Percentiles rank a stretch among this genome's conserved stretches.
These are phyloP conservation scores for Starmerella bombicola DNA, from an alignment of 805 yeast species.

Conservation along the genomic window DNA sequence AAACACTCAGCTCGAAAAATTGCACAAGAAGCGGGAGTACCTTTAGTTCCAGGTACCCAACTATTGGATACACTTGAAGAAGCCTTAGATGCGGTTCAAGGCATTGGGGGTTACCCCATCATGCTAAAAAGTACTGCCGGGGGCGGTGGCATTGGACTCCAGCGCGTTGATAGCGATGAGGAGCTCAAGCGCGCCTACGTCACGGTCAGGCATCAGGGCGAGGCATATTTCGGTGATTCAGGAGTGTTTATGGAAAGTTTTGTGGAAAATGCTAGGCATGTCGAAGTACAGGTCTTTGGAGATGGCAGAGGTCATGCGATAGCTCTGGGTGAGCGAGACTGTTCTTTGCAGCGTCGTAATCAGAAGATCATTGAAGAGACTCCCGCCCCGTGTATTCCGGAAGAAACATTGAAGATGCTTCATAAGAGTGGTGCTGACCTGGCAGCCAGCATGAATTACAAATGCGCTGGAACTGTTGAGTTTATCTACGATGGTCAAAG, in stretches of 20 bases:
- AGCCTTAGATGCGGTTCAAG: conserved; percentile 62
- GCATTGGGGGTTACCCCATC: conserved; percentile 60
- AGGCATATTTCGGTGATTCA: conserved; percentile 83
- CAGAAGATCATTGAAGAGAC: conserved; percentile 80
- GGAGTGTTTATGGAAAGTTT: conserved; percentile 93
- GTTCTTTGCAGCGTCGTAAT: conserved; percentile 97
- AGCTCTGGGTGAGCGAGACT: conserved; percentile 94
- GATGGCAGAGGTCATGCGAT: conserved; percentile 89
- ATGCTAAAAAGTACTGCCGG: conserved; percentile 98
- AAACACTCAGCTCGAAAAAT: conserved; percentile 95
- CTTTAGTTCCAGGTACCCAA: conserved; percentile 95
- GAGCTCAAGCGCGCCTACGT: conserved; percentile 78
- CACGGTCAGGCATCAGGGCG: conserved; percentile 88
- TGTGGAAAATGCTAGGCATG: conserved; percentile 91
- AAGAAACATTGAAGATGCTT: conserved; percentile 57
- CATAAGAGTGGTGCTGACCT: conserved; percentile 74
- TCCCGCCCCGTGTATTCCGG: conserved; percentile 91
- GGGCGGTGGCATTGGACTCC: conserved; percentile 98
- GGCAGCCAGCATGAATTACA: conserved; percentile 73
- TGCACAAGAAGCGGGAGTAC: conserved; percentile 84
- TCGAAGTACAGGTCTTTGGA: conserved; percentile 92
- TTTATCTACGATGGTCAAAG: conserved; percentile 77
- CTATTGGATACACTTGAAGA: conserved; percentile 58
- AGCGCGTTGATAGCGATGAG: conserved; percentile 70
- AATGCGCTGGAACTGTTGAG: conserved; percentile 96